Evolutionary conservation across 192 early-diverging fungal species (phyloP).

Genomic region (Paraglomus occultum): DNA sequence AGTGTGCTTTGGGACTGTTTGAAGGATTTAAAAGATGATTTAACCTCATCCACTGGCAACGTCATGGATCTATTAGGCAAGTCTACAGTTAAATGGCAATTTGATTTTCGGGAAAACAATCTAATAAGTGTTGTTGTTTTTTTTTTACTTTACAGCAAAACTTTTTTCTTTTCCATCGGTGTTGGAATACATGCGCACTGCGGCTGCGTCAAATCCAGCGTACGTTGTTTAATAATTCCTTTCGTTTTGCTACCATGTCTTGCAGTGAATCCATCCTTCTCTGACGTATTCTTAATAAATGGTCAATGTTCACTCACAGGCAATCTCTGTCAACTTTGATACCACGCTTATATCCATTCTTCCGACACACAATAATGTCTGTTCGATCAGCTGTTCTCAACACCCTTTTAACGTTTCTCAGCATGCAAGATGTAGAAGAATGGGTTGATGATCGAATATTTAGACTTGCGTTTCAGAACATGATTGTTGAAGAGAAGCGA

Average conservation of each 20-base stretch:
- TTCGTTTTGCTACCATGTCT: too few species aligned
- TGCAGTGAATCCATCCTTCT: background rate
- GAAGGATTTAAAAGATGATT: constrained; percentile 84
- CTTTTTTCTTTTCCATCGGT: constrained; percentile 64
- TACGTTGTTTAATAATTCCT: background rate
- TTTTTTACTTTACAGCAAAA: constrained; percentile 43
- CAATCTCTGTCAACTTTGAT: constrained; percentile 65
- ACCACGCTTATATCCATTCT: constrained; percentile 91
- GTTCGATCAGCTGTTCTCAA: constrained; percentile 84
- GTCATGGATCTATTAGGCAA: constrained; percentile 84
- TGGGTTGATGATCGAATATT: constrained; percentile 72
- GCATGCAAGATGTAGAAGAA: constrained; percentile 48
- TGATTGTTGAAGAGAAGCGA: constrained; percentile 81
- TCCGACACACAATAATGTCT: constrained; percentile 84
- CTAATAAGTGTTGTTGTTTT: background rate
- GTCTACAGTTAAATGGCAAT: constrained; percentile 1
- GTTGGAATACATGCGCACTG: constrained; percentile 48
- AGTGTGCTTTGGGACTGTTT: constrained; percentile 85
- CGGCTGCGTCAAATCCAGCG: constrained; percentile 34
- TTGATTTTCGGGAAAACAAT: background rate
- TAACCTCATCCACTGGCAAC: constrained; percentile 86
- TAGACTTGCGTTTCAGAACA: constrained; percentile 85
- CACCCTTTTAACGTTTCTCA: constrained; percentile 74
- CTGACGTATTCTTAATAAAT: background rate
- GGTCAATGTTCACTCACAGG: constrained; percentile 9